Conservation (phyloP, 257 asterid genomes). For the Knoxia roxburghii region DNA sequence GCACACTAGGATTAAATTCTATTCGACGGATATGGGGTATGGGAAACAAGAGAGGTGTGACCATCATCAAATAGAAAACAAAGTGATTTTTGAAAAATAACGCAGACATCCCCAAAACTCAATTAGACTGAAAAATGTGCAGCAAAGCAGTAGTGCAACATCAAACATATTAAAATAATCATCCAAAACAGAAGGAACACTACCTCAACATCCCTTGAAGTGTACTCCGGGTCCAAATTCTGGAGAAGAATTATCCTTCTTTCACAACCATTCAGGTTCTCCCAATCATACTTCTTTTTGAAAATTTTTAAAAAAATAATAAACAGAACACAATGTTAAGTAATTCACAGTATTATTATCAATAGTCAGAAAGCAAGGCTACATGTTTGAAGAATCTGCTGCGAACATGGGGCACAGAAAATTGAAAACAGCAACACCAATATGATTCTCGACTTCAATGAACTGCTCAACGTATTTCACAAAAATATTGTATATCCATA, state of each 20-base stretch:
- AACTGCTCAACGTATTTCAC: background rate
- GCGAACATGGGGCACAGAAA: background rate
- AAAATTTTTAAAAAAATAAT: too few species aligned
- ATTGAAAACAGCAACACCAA: background rate
- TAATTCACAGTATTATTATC: too few species aligned
- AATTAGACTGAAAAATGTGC: background rate
- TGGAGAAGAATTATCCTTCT: slow-evolving; percentile 54
- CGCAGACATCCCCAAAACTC: background rate
- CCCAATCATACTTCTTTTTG: too few species aligned
- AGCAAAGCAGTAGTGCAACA: background rate
- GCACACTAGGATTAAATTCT: background rate
- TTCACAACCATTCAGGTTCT: slow-evolving; percentile 47
- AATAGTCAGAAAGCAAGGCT: background rate
- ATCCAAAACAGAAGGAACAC: slow-evolving; percentile 1
- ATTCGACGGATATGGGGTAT: too few species aligned
- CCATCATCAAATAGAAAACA: background rate
- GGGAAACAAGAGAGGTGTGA: too few species aligned
- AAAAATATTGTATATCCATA: background rate
- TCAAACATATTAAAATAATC: background rate
- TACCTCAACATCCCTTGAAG: slow-evolving; percentile 91
- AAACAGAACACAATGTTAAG: too few species aligned
- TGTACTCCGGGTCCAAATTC: slow-evolving; percentile 66
- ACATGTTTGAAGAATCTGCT: background rate
- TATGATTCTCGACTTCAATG: background rate
- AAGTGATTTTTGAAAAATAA: background rate